A percentile compares a stretch with the other conserved stretches of the same genome.
phyloP scores from a whole-genome alignment of 352 stramenopile species.

The Elongisporangium prolatum region DNA sequence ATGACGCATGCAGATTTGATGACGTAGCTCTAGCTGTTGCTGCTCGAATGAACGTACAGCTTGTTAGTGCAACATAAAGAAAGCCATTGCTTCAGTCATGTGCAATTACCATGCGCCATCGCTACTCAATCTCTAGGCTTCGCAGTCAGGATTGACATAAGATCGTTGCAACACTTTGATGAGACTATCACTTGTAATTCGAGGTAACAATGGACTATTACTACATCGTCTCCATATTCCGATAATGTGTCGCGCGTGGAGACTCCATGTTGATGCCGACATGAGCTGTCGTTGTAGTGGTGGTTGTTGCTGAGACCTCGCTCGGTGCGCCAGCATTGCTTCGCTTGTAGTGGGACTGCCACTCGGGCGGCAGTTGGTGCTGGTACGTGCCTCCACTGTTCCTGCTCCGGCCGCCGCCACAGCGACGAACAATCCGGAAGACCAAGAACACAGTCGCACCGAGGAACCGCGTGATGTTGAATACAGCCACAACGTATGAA shows the following conservation, averaged over 20 bases:
- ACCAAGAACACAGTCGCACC: conserved; percentile 28
- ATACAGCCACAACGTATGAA: conserved; percentile 36
- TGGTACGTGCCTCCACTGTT: conserved; percentile 11
- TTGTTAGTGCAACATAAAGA: too few species aligned
- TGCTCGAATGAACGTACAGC: too few species aligned
- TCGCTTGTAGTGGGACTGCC: conserved; percentile 23
- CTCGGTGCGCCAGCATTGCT: conserved; percentile 5
- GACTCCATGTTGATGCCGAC: background rate
- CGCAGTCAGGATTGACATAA: too few species aligned
- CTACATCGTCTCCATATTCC: background rate
- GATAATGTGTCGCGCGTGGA: background rate
- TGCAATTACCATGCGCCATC: too few species aligned
- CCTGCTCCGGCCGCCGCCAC: conserved; percentile 5
- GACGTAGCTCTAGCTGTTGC: background rate
- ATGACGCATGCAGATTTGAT: background rate
- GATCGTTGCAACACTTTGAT: too few species aligned
- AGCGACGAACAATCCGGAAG: conserved; percentile 28
- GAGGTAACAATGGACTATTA: too few species aligned
- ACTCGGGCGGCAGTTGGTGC: conserved; percentile 12
- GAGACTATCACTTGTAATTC: too few species aligned
- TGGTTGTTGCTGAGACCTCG: background rate
- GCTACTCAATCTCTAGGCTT: too few species aligned
- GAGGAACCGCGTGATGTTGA: conserved; percentile 41
- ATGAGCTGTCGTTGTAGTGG: background rate
- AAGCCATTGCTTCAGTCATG: too few species aligned